Conservation (phyloP, 2,329 filamentous ascomycete species). For the Ascochyta clinopodiicola region DNA sequence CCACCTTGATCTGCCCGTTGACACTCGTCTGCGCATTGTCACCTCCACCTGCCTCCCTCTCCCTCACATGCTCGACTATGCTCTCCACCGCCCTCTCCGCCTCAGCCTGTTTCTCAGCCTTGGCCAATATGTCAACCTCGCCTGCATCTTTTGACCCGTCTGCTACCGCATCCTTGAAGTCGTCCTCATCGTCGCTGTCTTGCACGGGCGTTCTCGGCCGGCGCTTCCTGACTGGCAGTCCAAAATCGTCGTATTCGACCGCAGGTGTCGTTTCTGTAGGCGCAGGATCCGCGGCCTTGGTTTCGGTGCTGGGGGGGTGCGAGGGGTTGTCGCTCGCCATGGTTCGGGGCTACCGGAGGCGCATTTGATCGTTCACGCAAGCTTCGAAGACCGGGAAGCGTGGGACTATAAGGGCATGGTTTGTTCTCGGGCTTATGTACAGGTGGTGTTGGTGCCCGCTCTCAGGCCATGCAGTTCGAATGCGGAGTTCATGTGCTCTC, state of each 20-base stretch:
- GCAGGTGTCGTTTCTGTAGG: conserved; percentile 21
- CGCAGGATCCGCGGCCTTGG: conserved; percentile 23
- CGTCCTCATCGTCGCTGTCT: conserved; percentile 37
- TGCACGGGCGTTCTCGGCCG: conserved; percentile 36
- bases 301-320: conserved; percentile 35
- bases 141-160: neutral
- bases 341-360: conserved; percentile 24
- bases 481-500: neutral
- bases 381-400: neutral
- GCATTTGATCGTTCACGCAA: conserved; percentile 2
- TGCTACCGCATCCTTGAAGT: conserved; percentile 38
- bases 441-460: conserved; percentile 4
- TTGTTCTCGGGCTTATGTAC: conserved; percentile 4
- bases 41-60: conserved; percentile 18
- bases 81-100: conserved; percentile 33
- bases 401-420: conserved; percentile 7
- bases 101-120: conserved; percentile 5
- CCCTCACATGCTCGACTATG: conserved; percentile 19
- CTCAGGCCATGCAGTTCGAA: conserved; percentile 4
- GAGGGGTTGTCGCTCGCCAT: conserved; percentile 39
- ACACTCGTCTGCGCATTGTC: neutral
- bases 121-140: conserved; percentile 9
- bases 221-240: conserved; percentile 66
- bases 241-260: conserved; percentile 72
- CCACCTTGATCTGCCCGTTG: conserved; percentile 4